phyloP scores from a whole-genome alignment of 139 green algal species.

The Dunaliella primolecta region DNA sequence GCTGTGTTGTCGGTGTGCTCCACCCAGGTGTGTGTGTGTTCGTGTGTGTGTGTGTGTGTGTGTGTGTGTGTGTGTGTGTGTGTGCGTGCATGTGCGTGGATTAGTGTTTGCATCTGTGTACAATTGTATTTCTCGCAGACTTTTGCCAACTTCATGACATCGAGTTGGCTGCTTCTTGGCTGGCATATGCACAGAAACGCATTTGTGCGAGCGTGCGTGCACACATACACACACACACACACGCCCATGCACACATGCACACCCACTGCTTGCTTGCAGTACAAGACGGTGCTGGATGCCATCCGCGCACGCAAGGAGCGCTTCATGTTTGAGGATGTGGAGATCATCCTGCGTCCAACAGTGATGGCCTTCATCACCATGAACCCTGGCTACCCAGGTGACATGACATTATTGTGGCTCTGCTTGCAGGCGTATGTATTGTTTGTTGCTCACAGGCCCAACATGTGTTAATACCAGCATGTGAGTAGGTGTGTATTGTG shows the following conservation, averaged over 20 bases:
- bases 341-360: slow-evolving; percentile 61
- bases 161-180: too few species aligned
- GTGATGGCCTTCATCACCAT: slow-evolving; percentile 97
- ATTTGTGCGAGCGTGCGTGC: too few species aligned
- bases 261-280: slow-evolving; percentile 84
- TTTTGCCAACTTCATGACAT: too few species aligned
- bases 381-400: slow-evolving; percentile 86
- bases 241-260: too few species aligned
- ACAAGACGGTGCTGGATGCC: slow-evolving; percentile 92
- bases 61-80: neutral
- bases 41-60: neutral
- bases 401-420: too few species aligned
- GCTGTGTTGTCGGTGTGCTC: slow-evolving; percentile 87
- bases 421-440: too few species aligned
- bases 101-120: neutral
- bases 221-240: too few species aligned
- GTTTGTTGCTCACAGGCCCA: too few species aligned
- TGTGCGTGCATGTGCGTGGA: neutral
- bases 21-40: neutral
- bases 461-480: too few species aligned
- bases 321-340: slow-evolving; percentile 76
- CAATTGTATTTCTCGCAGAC: neutral
- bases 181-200: too few species aligned
- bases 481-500: too few species aligned
- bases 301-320: slow-evolving; percentile 75